phyloP scores from a whole-genome alignment of 306 rosid species.

The Erythrophleum fordii region DNA sequence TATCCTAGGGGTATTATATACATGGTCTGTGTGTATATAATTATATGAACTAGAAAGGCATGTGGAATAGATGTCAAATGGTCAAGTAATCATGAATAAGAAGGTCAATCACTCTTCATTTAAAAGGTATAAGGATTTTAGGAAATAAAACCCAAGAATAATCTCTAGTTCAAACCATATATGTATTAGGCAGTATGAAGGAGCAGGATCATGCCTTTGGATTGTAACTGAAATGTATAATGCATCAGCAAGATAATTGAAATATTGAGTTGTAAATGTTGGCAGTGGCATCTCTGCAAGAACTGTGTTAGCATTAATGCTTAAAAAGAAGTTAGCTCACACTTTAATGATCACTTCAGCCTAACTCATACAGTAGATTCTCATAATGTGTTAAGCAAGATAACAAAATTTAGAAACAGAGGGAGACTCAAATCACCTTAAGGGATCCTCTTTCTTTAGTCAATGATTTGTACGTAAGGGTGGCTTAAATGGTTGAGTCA shows the following conservation, averaged over 20 bases:
- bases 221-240: slow-evolving; percentile 20
- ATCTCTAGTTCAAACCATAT: neutral
- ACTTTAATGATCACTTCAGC: slow-evolving; percentile 82
- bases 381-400: slow-evolving; percentile 33
- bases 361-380: slow-evolving; percentile 43
- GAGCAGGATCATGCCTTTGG: slow-evolving; percentile 14
- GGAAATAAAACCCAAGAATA: neutral
- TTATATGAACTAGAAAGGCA: neutral
- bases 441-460: slow-evolving; percentile 82
- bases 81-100: neutral
- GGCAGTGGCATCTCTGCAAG: slow-evolving; percentile 85
- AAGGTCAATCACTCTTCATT: too few relatives aligned
- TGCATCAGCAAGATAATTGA: slow-evolving; percentile 32
- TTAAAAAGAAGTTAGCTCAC: slow-evolving; percentile 73
- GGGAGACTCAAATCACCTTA: slow-evolving; percentile 53
- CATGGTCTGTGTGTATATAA: neutral
- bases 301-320: slow-evolving; percentile 65
- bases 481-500: slow-evolving; percentile 87
- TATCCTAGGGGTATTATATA: neutral
- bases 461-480: slow-evolving; percentile 75
- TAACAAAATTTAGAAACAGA: slow-evolving; percentile 3
- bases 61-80: neutral
- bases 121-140: too few relatives aligned
- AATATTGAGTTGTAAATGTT: slow-evolving; percentile 69
- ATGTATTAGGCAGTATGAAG: neutral